phyloP scores from a whole-genome alignment of 1,284 basidiomycete genomes.

The Boletellus deceptivus region DNA sequence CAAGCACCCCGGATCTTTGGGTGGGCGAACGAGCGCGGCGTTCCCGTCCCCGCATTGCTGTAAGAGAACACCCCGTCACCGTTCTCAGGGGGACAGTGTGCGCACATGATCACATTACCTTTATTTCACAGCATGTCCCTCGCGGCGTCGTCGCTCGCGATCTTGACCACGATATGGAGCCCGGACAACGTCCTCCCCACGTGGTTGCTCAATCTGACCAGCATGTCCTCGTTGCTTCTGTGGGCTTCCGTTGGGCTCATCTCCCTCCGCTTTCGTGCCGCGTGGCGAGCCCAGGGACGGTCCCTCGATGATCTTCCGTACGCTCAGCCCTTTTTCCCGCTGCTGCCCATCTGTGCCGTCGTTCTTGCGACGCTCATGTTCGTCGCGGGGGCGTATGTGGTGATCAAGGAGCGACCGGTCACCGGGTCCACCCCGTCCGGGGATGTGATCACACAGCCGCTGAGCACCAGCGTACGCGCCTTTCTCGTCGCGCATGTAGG shows the following conservation, averaged over 20 bases:
- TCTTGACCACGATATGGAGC: conserved; percentile 56
- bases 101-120: too few species aligned
- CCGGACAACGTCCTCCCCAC: conserved; percentile 48
- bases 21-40: conserved; percentile 59
- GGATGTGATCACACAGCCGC: conserved; percentile 23
- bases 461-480: conserved; percentile 31
- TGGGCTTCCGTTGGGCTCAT: conserved; percentile 60
- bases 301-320: conserved; percentile 45
- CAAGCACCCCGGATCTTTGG: conserved; percentile 49
- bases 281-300: conserved; percentile 43
- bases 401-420: conserved; percentile 23
- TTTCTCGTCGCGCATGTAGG: background rate
- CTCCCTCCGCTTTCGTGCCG: conserved; percentile 49
- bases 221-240: conserved; percentile 66
- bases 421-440: too few species aligned
- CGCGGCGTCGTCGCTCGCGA: conserved; percentile 46
- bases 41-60: conserved; percentile 54
- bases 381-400: conserved; percentile 48
- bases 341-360: conserved; percentile 44
- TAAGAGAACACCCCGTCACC: conserved; percentile 27
- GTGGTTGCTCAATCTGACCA: conserved; percentile 65
- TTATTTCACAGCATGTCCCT: conserved; percentile 39
- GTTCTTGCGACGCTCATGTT: conserved; percentile 48
- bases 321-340: conserved; percentile 46
- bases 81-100: too few species aligned